Base-by-base conservation (phyloP, 2,329 filamentous ascomycete genomes). In the Alternaria arbusti region DNA sequence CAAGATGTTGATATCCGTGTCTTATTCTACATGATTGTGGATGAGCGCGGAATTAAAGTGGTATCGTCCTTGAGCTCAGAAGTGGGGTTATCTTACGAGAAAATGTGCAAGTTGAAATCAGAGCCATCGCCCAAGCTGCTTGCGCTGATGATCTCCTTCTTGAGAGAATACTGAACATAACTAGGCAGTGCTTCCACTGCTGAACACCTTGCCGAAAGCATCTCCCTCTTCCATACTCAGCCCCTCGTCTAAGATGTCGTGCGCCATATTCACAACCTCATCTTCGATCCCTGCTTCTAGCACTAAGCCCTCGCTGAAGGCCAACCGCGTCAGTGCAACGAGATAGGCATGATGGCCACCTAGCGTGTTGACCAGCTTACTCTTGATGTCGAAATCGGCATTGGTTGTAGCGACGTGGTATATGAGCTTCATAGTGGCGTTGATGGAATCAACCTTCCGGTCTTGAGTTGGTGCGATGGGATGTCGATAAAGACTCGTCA, bases 31-130 rank as follows among this genome's bases (percentile, higher is more conserved):
- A 97, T 90, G 61, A 99, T 94, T 1, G 94, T 96, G 3, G 94
- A 97, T n/a, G 96, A 97, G 73, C 96, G 91, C 47, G 94, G 93
- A 57, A 99, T 97, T 72, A 97, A 94, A n/a, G 92, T 93, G 1
- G 96, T 98, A 79, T 99, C 96, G 84, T 99, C 96, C 73, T 97
- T 93, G 77, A 97, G 98, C 82, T 96, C 96, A 88, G 97, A 93
- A 79, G 89, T 92, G 70, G 90, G 74, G 32, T 78, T 91, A 80
- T 98, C 94, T 78, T 97, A 93, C 67, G 93, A 92, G 82, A 94
- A 97, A 71, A 99, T 96, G 69, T 93, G 90, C 57, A 99, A 88
- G 81, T 99, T 95, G 80, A 98, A 97, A 80, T 99, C 96, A 70
- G 92, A 94, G 66, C 96, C 96, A 82, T 98, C 95, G 71, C 96